Conservation (phyloP, 164 flowering plant genomes). For the Vitis riparia region DNA sequence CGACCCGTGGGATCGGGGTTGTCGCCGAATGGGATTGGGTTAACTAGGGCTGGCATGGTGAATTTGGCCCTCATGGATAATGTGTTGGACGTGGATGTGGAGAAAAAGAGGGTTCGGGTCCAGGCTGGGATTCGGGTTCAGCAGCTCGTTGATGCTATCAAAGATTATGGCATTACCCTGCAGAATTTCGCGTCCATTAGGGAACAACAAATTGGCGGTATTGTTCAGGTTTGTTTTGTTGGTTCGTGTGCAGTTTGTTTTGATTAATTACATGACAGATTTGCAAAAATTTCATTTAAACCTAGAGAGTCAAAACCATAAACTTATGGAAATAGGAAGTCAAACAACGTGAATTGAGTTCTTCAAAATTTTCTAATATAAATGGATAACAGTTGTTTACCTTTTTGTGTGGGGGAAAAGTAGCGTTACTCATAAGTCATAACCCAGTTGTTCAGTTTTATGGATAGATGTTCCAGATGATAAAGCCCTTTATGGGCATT, state of each 20-base stretch:
- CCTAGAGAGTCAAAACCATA: no score
- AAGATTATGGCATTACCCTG: constrained; percentile 79
- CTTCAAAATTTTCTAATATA: no score
- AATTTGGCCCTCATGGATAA: constrained; percentile 88
- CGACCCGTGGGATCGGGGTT: constrained; percentile 95
- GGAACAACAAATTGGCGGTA: constrained; percentile 98
- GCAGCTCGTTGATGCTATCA: constrained; percentile 83
- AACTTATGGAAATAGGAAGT: no score
- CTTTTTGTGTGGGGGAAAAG: no score
- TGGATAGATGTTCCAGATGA: no score
- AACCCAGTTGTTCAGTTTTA: no score
- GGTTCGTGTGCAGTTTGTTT: not conserved
- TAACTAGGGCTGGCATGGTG: constrained; percentile 88
- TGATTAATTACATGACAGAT: not conserved
- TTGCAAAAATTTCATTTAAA: not conserved
- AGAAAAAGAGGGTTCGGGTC: constrained; percentile 74
- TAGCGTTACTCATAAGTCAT: no score
- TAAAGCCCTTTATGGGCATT: no score
- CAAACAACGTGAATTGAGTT: no score
- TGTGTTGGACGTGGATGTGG: constrained; percentile 85
- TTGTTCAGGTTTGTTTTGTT: constrained; percentile 65
- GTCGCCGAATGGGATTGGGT: constrained; percentile 93
- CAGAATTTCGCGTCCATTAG: constrained; percentile 97
- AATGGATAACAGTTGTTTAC: no score
- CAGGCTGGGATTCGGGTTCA: constrained; percentile 93